Conservation (phyloP, 73 alveolate genomes). For the Tetrahymena malaccensis region DNA sequence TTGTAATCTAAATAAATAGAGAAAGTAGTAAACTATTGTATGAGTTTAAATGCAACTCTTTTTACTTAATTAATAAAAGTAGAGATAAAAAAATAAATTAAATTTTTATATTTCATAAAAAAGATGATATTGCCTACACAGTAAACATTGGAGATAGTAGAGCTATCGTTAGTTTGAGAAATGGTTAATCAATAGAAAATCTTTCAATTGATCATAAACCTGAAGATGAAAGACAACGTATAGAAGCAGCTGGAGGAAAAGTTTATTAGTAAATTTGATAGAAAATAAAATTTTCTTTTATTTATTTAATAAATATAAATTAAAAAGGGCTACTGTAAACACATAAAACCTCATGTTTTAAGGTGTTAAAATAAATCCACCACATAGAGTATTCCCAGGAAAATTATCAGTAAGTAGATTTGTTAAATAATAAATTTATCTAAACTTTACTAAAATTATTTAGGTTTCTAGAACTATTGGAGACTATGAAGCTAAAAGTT, state of each 20-base stretch:
- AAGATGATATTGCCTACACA: conserved; percentile 56
- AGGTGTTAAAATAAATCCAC: conserved; percentile 43
- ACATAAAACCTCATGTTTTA: neutral
- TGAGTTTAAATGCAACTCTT: too few relatives aligned
- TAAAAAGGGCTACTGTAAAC: neutral
- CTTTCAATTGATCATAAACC: conserved; percentile 89
- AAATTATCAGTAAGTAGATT: conserved; percentile 35
- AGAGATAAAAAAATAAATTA: too few relatives aligned
- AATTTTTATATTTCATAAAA: neutral
- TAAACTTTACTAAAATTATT: neutral
- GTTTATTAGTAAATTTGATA: conserved; percentile 19
- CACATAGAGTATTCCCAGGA: conserved; percentile 65
- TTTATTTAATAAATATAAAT: neutral
- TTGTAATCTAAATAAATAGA: too few relatives aligned
- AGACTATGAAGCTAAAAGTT: conserved; percentile 58
- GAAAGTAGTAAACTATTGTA: too few relatives aligned
- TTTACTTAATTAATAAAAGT: too few relatives aligned
- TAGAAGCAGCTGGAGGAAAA: conserved; percentile 73
- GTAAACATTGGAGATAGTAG: conserved; percentile 91
- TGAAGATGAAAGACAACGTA: conserved; percentile 62
- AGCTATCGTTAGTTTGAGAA: conserved; percentile 65
- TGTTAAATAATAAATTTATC: neutral
- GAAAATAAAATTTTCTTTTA: neutral
- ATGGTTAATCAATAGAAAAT: conserved; percentile 45
- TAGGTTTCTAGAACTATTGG: conserved; percentile 69